Base-by-base conservation (phyloP, 2,329 filamentous ascomycete genomes). In the Chrysosporium keratinophilum region DNA sequence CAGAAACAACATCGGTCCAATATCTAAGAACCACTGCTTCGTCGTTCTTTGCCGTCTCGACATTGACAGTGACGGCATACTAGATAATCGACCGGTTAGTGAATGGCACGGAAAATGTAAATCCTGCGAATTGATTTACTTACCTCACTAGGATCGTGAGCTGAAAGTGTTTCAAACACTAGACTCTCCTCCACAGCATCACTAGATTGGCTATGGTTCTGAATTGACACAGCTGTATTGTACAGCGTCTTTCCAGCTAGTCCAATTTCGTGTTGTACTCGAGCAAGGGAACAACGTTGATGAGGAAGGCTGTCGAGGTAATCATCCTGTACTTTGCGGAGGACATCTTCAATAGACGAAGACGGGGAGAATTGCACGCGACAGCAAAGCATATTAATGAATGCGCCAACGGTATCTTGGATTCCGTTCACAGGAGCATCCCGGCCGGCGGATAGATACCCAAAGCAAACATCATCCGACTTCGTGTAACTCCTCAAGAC, bases 381-480 rank as follows among this genome's bases (percentile, higher is more conserved):
- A 45, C 59, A 66, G 10, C 59, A 61, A 7, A 68, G 59, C 58
- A 73, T 74, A 54, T 71, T 73, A 54, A 74, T 70, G 53, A 73
- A 71, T 3, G 71, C 65, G 0, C 73, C 72, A 40, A 73, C 65
- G 2, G 67, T 66, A 15, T 66, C 63, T 40, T 71, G 61, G n/a
- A 74, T 66, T 3, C 63, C 64, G 6, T 65, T 55, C 6, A 75
- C 58, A 1, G 69, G 66, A 15, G 68, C 60, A 52, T 75, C 70
- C 49, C 67, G 55, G 6, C 65, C 65, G 10, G 65, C 64, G 2
- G 60, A 57, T 6, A 64, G 57, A 43, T 63, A 62, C 7, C 64
- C 67, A 54, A 68, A 69, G n/a, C 58, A 63, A 6, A 69, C 61
- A 40, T 63, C 62, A n/a, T 59, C 55, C 5, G 59, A 58, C 20